Percentiles rank a stretch among this genome's conserved stretches.
phyloP scores from a whole-genome alignment of 1,284 basidiomycete species.

The Neotropicomus parvogracilis region DNA sequence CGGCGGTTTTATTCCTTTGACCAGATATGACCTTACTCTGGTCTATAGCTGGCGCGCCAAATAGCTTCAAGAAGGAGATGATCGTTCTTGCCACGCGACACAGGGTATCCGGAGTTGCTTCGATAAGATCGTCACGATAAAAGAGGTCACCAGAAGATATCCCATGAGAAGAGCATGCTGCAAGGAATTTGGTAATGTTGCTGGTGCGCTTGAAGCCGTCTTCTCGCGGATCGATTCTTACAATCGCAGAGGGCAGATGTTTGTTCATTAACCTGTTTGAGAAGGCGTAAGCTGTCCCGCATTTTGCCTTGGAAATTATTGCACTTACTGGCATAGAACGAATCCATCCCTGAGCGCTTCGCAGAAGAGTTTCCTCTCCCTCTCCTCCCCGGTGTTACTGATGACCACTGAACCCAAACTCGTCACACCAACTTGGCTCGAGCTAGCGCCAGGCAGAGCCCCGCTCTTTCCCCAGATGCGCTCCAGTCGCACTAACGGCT shows the following conservation, averaged over 20 bases:
- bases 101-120: slow-evolving; percentile 54
- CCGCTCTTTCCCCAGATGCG: slow-evolving; percentile 63
- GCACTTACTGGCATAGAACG: slow-evolving; percentile 79
- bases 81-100: slow-evolving; percentile 67
- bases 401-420: slow-evolving; percentile 37
- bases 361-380: slow-evolving; percentile 66
- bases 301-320: background rate
- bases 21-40: slow-evolving; percentile 45
- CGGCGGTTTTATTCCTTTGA: slow-evolving; percentile 30
- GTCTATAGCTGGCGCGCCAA: slow-evolving; percentile 47
- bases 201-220: slow-evolving; percentile 60
- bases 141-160: slow-evolving; percentile 63
- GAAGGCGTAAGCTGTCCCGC: background rate
- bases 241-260: slow-evolving; percentile 56
- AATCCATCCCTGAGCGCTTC: slow-evolving; percentile 80
- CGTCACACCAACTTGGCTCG: slow-evolving; percentile 40
- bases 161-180: slow-evolving; percentile 63
- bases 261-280: slow-evolving; percentile 66
- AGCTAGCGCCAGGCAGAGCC: slow-evolving; percentile 37
- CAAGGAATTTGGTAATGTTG: slow-evolving; percentile 73
- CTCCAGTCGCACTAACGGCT: slow-evolving; percentile 61
- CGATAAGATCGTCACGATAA: slow-evolving; percentile 63
- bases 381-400: slow-evolving; percentile 61
- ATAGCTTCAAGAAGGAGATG: slow-evolving; percentile 59
- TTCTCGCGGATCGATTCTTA: slow-evolving; percentile 64